Conservation (phyloP, 108 stramenopile genomes). For the Nitzschia sp. region DNA sequence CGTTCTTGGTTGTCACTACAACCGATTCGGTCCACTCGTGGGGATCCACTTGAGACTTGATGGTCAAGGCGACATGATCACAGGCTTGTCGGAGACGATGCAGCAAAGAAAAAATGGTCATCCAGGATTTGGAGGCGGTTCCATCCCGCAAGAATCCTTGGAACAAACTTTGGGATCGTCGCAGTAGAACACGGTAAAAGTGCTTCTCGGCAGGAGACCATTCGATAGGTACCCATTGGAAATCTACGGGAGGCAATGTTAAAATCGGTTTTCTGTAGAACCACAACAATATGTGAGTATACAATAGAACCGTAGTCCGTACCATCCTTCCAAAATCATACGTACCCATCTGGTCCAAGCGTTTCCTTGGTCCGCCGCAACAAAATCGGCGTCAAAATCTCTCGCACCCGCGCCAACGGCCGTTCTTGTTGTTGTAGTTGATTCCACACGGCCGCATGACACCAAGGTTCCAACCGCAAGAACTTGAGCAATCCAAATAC, state of each 20-base stretch:
- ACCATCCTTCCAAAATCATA: not conserved
- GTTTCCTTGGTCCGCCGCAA: conserved; percentile 79
- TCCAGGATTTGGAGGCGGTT: conserved; percentile 72
- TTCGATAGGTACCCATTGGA: conserved; percentile 54
- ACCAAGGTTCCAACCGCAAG: conserved; percentile 83
- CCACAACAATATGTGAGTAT: not conserved
- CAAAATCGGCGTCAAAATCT: conserved; percentile 70
- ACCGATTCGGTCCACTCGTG: conserved; percentile 37
- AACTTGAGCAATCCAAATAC: conserved; percentile 76
- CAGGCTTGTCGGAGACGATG: conserved; percentile 77
- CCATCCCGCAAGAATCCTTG: conserved; percentile 69
- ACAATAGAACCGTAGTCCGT: not conserved
- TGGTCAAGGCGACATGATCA: conserved; percentile 81
- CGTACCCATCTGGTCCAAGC: conserved; percentile 56
- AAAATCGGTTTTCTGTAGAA: conserved; percentile 55
- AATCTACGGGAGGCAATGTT: conserved; percentile 72
- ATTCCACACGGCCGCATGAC: conserved; percentile 70
- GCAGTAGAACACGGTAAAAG: conserved; percentile 77
- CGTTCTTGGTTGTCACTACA: not conserved
- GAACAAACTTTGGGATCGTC: conserved; percentile 67
- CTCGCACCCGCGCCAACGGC: conserved; percentile 69
- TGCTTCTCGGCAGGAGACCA: conserved; percentile 66
- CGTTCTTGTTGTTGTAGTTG: conserved; percentile 43
- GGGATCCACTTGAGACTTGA: conserved; percentile 47
- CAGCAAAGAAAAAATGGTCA: conserved; percentile 80